These are phyloP conservation scores for Zymoseptoria ardabiliae DNA, from an alignment of 2,329 filamentous ascomycete species.

Conservation along the genomic window DNA sequence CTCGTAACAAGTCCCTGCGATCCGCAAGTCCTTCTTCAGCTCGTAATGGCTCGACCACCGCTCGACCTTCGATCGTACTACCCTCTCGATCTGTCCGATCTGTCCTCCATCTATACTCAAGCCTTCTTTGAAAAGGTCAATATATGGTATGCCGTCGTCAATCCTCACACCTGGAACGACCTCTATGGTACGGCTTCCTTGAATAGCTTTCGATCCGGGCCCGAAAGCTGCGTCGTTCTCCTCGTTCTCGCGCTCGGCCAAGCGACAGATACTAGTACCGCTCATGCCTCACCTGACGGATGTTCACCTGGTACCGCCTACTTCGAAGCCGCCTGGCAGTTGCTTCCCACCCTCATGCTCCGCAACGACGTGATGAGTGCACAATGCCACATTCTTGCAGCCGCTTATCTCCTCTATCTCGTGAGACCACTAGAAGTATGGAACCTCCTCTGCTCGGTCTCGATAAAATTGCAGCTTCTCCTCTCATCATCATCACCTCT, in stretches of 20 bases:
- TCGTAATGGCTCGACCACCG: conserved; percentile 74
- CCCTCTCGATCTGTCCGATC: conserved; percentile 45
- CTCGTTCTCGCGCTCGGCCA: conserved; percentile 71
- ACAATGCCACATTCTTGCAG: conserved; percentile 72
- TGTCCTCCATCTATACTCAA: conserved; percentile 69
- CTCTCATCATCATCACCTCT: conserved; percentile 67
- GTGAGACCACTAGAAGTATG: conserved; percentile 77
- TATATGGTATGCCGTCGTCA: conserved; percentile 79
- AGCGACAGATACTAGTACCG: conserved; percentile 65
- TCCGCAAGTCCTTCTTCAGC: conserved; percentile 70
- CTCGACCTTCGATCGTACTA: conserved; percentile 52
- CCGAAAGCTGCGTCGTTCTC: conserved; percentile 75
- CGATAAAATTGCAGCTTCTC: conserved; percentile 72
- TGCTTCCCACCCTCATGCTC: conserved; percentile 72
- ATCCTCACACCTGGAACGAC: conserved; percentile 70
- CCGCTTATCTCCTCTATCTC: conserved; percentile 75
- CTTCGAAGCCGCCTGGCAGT: conserved; percentile 71
- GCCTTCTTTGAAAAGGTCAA: conserved; percentile 77
- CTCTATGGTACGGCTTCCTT: conserved; percentile 70
- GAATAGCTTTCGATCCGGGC: conserved; percentile 68
- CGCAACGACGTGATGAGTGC: conserved; percentile 69
- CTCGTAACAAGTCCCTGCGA: conserved; percentile 71
- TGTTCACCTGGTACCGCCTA: conserved; percentile 71
- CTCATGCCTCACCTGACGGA: conserved; percentile 58
- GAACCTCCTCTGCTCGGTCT: conserved; percentile 71